Conservation (phyloP, 768 basidiomycete species). For the Naganishia vishniacii region DNA sequence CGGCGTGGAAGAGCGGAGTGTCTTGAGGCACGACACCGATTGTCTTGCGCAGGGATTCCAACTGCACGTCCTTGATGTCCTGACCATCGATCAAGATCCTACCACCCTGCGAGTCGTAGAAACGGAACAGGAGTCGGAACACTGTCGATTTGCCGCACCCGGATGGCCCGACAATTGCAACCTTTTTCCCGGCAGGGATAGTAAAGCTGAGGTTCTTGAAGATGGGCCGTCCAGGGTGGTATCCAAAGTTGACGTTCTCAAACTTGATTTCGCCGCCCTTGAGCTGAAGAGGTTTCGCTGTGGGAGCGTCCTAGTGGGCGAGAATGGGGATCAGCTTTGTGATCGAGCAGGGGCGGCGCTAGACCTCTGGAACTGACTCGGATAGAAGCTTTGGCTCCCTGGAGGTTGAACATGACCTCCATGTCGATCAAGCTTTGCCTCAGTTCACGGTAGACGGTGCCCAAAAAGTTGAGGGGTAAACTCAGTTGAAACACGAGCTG, state of each 20-base stretch:
- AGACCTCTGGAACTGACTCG: slow-evolving; percentile 51
- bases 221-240: slow-evolving; percentile 86
- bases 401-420: slow-evolving; percentile 88
- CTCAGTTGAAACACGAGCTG: slow-evolving; percentile 97
- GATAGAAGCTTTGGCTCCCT: slow-evolving; percentile 68
- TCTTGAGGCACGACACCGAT: slow-evolving; percentile 98
- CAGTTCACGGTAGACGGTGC: slow-evolving; percentile 91
- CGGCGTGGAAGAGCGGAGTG: slow-evolving; percentile 92
- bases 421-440: slow-evolving; percentile 94
- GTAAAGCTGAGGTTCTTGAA: slow-evolving; percentile 82
- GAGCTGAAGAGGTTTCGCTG: slow-evolving; percentile 63
- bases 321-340: not conserved
- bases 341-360: not conserved
- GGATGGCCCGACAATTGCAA: slow-evolving; percentile 92
- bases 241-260: slow-evolving; percentile 84
- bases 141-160: slow-evolving; percentile 98
- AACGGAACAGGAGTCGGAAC: slow-evolving; percentile 85
- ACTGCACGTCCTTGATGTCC: slow-evolving; percentile 66
- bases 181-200: slow-evolving; percentile 91
- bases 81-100: slow-evolving; percentile 78
- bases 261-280: slow-evolving; percentile 84
- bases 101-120: slow-evolving; percentile 80
- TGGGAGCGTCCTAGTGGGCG: slow-evolving; percentile 56
- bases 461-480: slow-evolving; percentile 91
- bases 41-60: slow-evolving; percentile 64